These are phyloP conservation scores for Podila minutissima DNA, from an alignment of 192 early-diverging fungal species.

Conservation along the genomic window DNA sequence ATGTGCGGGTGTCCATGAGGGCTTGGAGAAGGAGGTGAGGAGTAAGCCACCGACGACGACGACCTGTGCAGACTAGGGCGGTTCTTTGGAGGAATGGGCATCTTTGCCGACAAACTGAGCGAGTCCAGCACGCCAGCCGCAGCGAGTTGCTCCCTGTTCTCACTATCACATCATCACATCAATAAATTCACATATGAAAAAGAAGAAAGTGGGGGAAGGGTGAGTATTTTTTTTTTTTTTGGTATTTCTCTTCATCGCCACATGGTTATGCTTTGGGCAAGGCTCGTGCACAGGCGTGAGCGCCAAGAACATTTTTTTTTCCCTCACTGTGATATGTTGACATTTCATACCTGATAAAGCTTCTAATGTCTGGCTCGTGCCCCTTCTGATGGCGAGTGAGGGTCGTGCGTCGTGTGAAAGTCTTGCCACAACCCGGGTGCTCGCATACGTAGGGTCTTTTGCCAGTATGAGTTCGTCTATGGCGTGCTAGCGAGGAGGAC, in stretches of 20 bases:
- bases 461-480: constrained; percentile 81
- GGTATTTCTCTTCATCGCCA: neutral
- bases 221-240: constrained; percentile 6
- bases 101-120: constrained; percentile 48
- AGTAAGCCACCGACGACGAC: constrained; percentile 37
- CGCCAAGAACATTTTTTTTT: no score
- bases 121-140: constrained; percentile 45
- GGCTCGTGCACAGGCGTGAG: no score
- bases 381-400: constrained; percentile 69
- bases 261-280: no score
- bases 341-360: constrained; percentile 46
- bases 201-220: constrained; percentile 13
- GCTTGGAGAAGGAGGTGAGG: constrained; percentile 45
- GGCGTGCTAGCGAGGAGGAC: constrained; percentile 81
- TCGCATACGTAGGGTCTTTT: constrained; percentile 79
- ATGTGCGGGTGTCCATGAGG: constrained; percentile 20
- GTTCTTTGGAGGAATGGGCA: constrained; percentile 38
- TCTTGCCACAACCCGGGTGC: constrained; percentile 75
- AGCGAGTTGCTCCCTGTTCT: constrained; percentile 49
- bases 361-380: constrained; percentile 62
- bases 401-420: constrained; percentile 75
- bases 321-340: neutral
- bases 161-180: constrained; percentile 7
- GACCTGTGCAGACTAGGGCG: constrained; percentile 46
- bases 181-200: neutral